Evolutionary conservation across 2,329 filamentous ascomycete genomes (phyloP), one percentile per base, ranked within the genome.

Genomic region (Venturia oleaginea): DNA sequence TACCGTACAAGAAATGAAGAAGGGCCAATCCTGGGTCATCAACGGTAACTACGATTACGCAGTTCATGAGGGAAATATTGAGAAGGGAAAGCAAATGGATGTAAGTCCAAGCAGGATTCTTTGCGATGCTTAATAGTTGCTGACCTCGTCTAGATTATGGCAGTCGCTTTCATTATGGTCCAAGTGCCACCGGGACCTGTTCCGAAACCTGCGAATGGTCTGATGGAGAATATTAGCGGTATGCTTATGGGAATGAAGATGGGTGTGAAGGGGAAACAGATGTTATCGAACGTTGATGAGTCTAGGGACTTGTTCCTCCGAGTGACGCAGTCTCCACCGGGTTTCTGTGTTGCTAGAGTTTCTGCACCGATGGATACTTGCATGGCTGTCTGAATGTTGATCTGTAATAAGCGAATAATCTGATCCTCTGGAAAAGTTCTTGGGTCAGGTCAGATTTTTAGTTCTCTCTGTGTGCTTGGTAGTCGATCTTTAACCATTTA

Each of bases 11-110:
- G 32, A 51, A 57, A 30, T 65, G 59, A 64, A 63, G 13, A 65
- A 54, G 19, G 42, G 22, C 43, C 64, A 65, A 42, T 40, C 32
- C 19, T 65, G 64, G 64, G 5, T 30, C 30, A 7, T 65, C 24
- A 55, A 55, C 4, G 64, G 64, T 7, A 51, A 65, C 15, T 65
- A 65, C 37, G 59, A 65, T 55, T 65, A 64, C 24, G 27, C 5
- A 7, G 24, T 27, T 11, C 38, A 57, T 4, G 38, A 48, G 19
- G 64, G 64, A 3, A 59, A 65, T 10, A 19, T 19, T 4, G 64
- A 59, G 27, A 38, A 55, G 19, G 61, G 43, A 19, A 55, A 54
- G 19, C 40, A 60, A 48, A 17, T 42, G n/a, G 59, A 55, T 4
- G 59, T 55, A 40, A 27, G 54, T 62, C 4, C 30, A 15, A 19